Base-by-base conservation (phyloP, 192 early-diverging fungal genomes). In the Glomus cerebriforme region DNA sequence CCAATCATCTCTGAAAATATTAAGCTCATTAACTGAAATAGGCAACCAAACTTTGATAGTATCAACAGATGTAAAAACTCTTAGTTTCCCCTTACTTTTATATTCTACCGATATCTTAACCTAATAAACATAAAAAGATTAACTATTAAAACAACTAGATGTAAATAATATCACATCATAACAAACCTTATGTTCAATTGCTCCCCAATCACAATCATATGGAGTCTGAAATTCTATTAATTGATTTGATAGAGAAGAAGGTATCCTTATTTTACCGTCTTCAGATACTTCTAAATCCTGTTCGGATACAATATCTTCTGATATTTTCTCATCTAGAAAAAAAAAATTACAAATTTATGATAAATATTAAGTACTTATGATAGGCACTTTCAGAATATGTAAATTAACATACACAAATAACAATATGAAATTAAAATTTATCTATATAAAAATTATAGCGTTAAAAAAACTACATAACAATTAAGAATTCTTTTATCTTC, bases 1-100 rank as follows among this genome's bases (percentile, higher is more conserved):
- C 88, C 87, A 88, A 81, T 89, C 81, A 68, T 86, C 84, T 35
- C 85, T 75, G 80, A 87, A 87, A 64, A 86, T 86, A 76, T 82
- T 87, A 15, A 83, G 90, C 65, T 86, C 85, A 0, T 86, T 89
- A 15, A 92, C 85, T 10, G 80, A 68, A 19, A 94, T 72, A 29
- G 88, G 87, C 31, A 87, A 79, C 43, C 81, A 70, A 19, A 91
- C 82, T 3, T 89, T 85, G 22, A 92, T 81, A 31, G 75, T 83
- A 54, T 91, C 82, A 2, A 86, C 83, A 10, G 86, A 84, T 10
- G 82, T 78, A 60, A 88, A 90, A 13, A 83, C 59, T 29, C 76
- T 77, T 47, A 72, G 29, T 67, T 82, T 82, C 32, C 79, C 84
- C 59, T 88, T 82, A 77, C 74, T 81, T 24, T 79, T 80, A 66